Evolutionary conservation across 345 rosid genomes (phyloP), one percentile per base, ranked within the genome.

Genomic region (Pelargonium nanum): DNA sequence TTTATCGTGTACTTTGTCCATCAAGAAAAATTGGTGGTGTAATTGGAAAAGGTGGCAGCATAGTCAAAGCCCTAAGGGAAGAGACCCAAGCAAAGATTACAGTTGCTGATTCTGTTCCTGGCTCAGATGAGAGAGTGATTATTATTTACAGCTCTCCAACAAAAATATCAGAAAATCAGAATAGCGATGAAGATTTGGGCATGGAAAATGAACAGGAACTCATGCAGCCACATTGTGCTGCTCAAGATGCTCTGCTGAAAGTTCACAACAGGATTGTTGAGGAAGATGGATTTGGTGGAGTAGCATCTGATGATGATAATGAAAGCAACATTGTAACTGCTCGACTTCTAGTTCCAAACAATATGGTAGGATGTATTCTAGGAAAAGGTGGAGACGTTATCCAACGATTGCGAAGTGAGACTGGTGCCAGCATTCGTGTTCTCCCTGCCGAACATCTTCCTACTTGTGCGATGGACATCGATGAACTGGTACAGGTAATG

Each of bases 401-500:
- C 53, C 82, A 85, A 58, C 71, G 72, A 64, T 66, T 85, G 65
- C 78, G 85, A 64, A 75, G 72, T 15, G 85, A 78, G 60, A 80
- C 84, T 0, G 82, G 81, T 26, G 91, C 83, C 26, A 74, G 52
- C 65, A 78, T 82, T 51, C 83, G 85, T 26, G 78, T 82, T 53
- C 85, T 82, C 69, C 73, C 81, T 8, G 66, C 72, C 22, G 82
- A 80, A 51, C 79, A 68, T 60, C 79, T 85, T 54, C 84, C 85
- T 30, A 57, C 75, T 12, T 80, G 82, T 70, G 91, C 87, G 30
- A 61, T 71, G 77, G 65, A 40, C 54, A 71, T 82, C 2, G 91
- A 82, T 63, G 91, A 85, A 62, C 59, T 82, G 69, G 85, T 85
- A 56, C 91, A 80, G 84, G 91, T 82, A 61, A 62, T 22, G 21